Conservation (phyloP, 108 stramenopile genomes). For the Cyclotella kingstonii region DNA sequence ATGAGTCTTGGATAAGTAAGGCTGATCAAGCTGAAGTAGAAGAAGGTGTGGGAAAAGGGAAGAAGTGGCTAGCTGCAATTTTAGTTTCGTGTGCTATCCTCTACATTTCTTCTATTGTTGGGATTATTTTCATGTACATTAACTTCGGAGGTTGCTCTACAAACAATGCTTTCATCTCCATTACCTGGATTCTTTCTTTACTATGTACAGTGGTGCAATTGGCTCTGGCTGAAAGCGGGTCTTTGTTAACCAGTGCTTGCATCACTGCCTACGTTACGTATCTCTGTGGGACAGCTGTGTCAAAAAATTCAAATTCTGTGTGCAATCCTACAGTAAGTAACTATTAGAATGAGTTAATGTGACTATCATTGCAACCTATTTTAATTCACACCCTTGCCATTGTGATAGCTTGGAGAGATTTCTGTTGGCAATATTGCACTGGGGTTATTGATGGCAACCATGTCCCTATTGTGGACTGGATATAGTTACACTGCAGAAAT, state of each 20-base stretch:
- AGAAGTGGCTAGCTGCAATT: conserved; percentile 82
- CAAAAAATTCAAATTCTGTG: conserved; percentile 65
- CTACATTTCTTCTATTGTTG: conserved; percentile 62
- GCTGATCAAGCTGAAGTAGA: conserved; percentile 60
- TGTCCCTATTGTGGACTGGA: conserved; percentile 82
- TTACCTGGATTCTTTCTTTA: conserved; percentile 72
- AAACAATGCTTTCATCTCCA: conserved; percentile 80
- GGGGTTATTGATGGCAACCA: conserved; percentile 71
- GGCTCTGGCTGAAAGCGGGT: conserved; percentile 67
- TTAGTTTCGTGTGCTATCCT: conserved; percentile 64
- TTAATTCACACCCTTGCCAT: too few relatives aligned
- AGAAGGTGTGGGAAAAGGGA: conserved; percentile 66
- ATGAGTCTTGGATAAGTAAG: conserved; percentile 82
- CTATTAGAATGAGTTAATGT: too few relatives aligned
- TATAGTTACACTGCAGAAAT: conserved; percentile 65
- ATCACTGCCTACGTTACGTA: conserved; percentile 86
- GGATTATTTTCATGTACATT: conserved; percentile 71
- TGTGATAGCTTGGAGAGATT: conserved; percentile 63
- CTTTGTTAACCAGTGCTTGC: conserved; percentile 74
- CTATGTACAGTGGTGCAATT: conserved; percentile 63
- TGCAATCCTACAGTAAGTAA: conserved; percentile 96
- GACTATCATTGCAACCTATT: too few relatives aligned
- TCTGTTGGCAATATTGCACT: conserved; percentile 67
- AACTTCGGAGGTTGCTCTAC: conserved; percentile 76
- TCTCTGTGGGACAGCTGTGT: conserved; percentile 71